A percentile compares a stretch with the other conserved stretches of the same genome.
phyloP scores from a whole-genome alignment of 768 basidiomycete genomes.

The Leucocoprinus sp. region DNA sequence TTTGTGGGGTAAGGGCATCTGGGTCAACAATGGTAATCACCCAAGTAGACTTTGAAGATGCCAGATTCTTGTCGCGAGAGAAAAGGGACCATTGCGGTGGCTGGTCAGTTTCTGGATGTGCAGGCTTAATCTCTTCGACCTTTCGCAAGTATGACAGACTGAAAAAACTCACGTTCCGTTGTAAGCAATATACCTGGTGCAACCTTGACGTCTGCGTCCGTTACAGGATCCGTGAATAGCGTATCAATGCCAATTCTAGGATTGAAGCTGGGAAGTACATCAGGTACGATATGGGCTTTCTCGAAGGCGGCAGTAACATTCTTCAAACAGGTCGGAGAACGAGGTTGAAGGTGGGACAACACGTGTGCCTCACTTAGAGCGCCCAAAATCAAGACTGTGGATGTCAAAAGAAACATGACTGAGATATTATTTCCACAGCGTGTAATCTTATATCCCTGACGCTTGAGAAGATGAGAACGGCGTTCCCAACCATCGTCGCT shows the following conservation, averaged over 20 bases:
- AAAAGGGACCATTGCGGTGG: constrained; percentile 25
- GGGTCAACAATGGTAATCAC: constrained; percentile 35
- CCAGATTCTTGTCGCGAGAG: constrained; percentile 17
- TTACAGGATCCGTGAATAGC: constrained; percentile 27
- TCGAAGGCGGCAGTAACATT: constrained; percentile 26
- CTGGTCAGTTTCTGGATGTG: constrained; percentile 23
- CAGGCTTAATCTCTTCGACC: neutral
- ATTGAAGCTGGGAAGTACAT: constrained; percentile 30
- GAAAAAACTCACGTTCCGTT: constrained; percentile 24
- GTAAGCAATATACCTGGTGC: constrained; percentile 28
- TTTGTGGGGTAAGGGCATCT: constrained; percentile 34
- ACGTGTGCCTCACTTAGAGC: neutral
- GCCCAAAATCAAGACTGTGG: constrained; percentile 1
- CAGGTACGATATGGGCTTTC: constrained; percentile 32
- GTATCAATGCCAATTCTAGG: constrained; percentile 29
- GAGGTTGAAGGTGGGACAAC: neutral
- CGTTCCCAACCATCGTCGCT: neutral
- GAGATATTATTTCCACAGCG: neutral
- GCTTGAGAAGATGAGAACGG: neutral
- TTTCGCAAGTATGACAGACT: neutral
- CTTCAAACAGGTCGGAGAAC: constrained; percentile 4
- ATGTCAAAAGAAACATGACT: constrained; percentile 2
- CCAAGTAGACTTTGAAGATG: constrained; percentile 21
- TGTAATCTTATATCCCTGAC: neutral
- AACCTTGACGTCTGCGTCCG: constrained; percentile 22